Evolutionary conservation across 139 green algal species (phyloP).

Genomic region (Chlamydomonas eustigma): DNA sequence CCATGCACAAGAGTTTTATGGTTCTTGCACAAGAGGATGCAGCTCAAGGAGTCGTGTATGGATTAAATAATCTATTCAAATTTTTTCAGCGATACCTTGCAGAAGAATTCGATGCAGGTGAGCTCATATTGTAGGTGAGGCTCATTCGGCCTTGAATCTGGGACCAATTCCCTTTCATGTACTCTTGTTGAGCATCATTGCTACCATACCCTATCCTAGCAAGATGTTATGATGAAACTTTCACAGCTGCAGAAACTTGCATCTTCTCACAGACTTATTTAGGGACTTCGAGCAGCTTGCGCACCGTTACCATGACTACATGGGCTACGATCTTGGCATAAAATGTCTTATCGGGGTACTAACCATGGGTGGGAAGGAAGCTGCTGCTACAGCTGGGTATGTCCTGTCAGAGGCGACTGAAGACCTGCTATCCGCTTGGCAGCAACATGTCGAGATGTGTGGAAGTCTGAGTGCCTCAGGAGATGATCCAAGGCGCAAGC

Average conservation of each 20-base stretch:
- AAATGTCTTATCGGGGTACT: neutral
- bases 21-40: conserved; percentile 5
- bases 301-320: conserved; percentile 10
- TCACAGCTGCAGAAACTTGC: too few species aligned
- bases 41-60: neutral
- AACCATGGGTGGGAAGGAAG: neutral
- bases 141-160: too few species aligned
- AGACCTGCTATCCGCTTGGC: neutral
- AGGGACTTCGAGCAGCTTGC: conserved; percentile 2
- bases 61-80: neutral
- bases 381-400: neutral
- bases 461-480: neutral
- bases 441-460: neutral
- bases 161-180: too few species aligned
- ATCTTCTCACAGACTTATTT: neutral
- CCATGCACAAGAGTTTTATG: conserved; percentile 5
- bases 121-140: too few species aligned
- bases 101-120: neutral
- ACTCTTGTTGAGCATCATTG: too few species aligned
- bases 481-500: neutral
- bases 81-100: neutral
- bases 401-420: neutral
- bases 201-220: too few species aligned
- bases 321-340: conserved; percentile 3
- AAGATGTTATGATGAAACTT: too few species aligned